These are phyloP conservation scores for Botrytis paeoniae DNA, from an alignment of 2,329 filamentous ascomycete species.

Conservation along the genomic window DNA sequence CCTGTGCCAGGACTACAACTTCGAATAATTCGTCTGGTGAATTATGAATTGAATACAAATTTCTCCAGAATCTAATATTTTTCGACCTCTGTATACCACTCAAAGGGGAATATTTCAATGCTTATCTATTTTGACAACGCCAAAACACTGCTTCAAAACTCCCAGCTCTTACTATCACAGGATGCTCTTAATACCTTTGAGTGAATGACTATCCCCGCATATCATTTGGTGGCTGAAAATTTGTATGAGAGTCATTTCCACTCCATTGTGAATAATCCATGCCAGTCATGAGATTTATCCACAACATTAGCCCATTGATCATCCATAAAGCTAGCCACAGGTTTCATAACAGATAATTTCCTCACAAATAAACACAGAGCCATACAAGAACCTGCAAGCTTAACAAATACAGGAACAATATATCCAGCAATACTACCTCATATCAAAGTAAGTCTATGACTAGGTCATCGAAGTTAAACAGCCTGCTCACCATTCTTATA, in stretches of 20 bases:
- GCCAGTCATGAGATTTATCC: background rate
- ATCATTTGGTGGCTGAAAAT: background rate
- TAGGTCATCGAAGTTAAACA: background rate
- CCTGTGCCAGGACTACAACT: background rate
- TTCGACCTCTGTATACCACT: background rate
- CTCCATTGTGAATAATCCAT: background rate
- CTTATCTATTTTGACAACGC: background rate
- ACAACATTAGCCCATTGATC: background rate
- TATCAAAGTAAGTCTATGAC: background rate
- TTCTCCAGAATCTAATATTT: background rate
- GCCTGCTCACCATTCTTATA: background rate
- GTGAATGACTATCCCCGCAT: background rate
- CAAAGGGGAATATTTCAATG: background rate
- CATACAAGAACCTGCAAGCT: background rate
- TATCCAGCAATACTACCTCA: background rate
- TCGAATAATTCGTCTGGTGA: background rate
- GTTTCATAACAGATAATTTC: background rate
- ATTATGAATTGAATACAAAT: background rate
- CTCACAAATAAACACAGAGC: background rate
- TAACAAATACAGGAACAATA: background rate
- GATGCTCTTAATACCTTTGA: no score
- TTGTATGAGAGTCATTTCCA: background rate
- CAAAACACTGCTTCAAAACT: background rate
- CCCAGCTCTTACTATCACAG: background rate
- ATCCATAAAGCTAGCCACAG: background rate